Conservation (phyloP, 257 asterid species). For the Catharanthus roseus region DNA sequence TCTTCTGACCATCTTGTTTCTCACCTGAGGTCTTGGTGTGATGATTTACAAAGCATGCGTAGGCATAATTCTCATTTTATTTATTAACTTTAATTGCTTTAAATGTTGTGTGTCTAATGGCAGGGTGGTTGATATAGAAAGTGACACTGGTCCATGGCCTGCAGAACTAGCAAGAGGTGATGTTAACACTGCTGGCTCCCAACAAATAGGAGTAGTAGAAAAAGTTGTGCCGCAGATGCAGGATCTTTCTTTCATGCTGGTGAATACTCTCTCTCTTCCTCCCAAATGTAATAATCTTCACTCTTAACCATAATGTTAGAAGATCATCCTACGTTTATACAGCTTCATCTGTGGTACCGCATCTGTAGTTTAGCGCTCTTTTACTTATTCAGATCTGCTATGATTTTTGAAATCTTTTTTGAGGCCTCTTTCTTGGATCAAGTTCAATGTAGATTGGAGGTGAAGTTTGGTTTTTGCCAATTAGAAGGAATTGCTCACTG, state of each 20-base stretch:
- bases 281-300: constrained; percentile 17
- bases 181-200: constrained; percentile 1
- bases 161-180: constrained; percentile 13
- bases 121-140: constrained; percentile 19
- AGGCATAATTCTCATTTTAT: background rate
- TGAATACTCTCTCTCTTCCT: constrained; percentile 31
- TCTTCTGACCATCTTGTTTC: background rate
- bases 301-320: background rate
- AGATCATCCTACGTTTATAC: background rate
- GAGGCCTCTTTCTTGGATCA: too few species aligned
- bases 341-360: background rate
- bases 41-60: background rate
- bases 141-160: constrained; percentile 3
- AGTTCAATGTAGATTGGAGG: too few species aligned
- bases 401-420: background rate
- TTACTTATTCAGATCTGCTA: background rate
- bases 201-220: constrained; percentile 18
- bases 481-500: too few species aligned
- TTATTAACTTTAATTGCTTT: background rate
- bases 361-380: background rate
- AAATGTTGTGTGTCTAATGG: background rate
- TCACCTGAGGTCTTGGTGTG: background rate
- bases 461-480: too few species aligned
- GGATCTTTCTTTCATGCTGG: constrained; percentile 51
- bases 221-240: constrained; percentile 35